A percentile compares a stretch with the other conserved stretches of the same genome.
These are phyloP conservation scores for Diddensiella santjacobensis DNA, from an alignment of 805 yeast genomes.

Conservation along the genomic window DNA sequence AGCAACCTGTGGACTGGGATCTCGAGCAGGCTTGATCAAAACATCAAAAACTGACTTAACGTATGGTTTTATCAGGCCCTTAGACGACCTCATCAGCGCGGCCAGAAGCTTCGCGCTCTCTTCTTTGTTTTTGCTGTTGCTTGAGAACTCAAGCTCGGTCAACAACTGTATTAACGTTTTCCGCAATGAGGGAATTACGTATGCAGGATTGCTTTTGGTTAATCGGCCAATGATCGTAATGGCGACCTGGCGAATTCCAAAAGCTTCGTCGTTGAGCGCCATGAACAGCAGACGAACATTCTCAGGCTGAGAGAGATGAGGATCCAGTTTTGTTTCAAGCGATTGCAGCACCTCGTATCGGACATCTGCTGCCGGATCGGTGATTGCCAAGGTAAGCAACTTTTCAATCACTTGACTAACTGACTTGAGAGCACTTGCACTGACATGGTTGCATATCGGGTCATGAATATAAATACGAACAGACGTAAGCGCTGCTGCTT, in stretches of 20 bases:
- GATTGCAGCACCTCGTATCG: conserved; percentile 73
- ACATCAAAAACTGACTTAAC: conserved; percentile 88
- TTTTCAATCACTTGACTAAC: conserved; percentile 83
- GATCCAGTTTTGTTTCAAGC: conserved; percentile 73
- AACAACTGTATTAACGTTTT: conserved; percentile 80
- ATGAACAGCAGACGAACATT: conserved; percentile 80
- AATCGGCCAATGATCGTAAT: conserved; percentile 78
- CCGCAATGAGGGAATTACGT: conserved; percentile 87
- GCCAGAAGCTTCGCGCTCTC: conserved; percentile 78
- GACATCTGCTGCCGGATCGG: conserved; percentile 85
- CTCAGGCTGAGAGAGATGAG: conserved; percentile 91
- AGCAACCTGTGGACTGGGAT: conserved; percentile 74
- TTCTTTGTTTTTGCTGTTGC: conserved; percentile 71
- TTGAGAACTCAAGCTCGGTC: conserved; percentile 80
- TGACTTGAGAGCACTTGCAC: conserved; percentile 74
- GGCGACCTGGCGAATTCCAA: conserved; percentile 75
- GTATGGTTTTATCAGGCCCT: conserved; percentile 83
- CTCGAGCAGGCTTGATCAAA: conserved; percentile 69
- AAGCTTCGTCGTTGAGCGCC: conserved; percentile 87
- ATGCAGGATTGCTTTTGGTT: conserved; percentile 87
- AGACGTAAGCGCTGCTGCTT: conserved; percentile 80
- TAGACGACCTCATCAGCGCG: conserved; percentile 69
- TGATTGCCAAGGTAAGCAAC: conserved; percentile 73
- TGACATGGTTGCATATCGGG: conserved; percentile 78
- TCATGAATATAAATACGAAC: conserved; percentile 72